A percentile compares a stretch with the other conserved stretches of the same genome.
Conservation (phyloP, 73 alveolate species). For the Paramecium octaurelia region DNA sequence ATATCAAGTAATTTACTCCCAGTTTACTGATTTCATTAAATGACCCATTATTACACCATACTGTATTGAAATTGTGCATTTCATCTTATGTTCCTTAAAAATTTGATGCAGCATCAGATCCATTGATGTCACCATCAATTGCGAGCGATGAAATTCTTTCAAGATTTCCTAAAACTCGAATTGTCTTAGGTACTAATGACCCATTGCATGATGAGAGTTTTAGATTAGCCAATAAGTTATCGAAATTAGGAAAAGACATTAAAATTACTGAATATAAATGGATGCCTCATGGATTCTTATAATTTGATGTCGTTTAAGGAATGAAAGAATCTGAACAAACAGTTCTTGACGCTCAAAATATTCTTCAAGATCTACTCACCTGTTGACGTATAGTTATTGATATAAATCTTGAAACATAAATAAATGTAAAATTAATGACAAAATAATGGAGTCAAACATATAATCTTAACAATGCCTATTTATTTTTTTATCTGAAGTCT, state of each 20-base stretch:
- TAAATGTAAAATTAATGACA: not conserved
- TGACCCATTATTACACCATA: slow-evolving; percentile 75
- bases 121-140: slow-evolving; percentile 67
- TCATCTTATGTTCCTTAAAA: slow-evolving; percentile 70
- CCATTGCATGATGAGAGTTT: slow-evolving; percentile 82
- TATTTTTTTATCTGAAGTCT: not conserved
- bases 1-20: slow-evolving; percentile 70
- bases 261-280: slow-evolving; percentile 48
- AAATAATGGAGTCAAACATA: not conserved
- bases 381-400: not conserved
- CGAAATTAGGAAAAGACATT: slow-evolving; percentile 26
- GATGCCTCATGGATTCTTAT: slow-evolving; percentile 65
- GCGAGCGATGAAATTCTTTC: slow-evolving; percentile 64
- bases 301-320: slow-evolving; percentile 42
- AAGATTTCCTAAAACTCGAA: slow-evolving; percentile 68
- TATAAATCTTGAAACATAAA: not conserved
- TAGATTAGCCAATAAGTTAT: slow-evolving; percentile 55
- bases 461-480: not conserved
- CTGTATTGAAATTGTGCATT: slow-evolving; percentile 74
- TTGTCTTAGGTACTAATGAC: slow-evolving; percentile 72
- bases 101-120: slow-evolving; percentile 61
- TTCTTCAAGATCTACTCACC: not conserved
- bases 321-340: slow-evolving; percentile 55
- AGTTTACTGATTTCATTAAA: slow-evolving; percentile 70
- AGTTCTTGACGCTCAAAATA: slow-evolving; percentile 42